Conservation (phyloP, 2,329 filamentous ascomycete genomes). For the Trichoderma guizhouense region DNA sequence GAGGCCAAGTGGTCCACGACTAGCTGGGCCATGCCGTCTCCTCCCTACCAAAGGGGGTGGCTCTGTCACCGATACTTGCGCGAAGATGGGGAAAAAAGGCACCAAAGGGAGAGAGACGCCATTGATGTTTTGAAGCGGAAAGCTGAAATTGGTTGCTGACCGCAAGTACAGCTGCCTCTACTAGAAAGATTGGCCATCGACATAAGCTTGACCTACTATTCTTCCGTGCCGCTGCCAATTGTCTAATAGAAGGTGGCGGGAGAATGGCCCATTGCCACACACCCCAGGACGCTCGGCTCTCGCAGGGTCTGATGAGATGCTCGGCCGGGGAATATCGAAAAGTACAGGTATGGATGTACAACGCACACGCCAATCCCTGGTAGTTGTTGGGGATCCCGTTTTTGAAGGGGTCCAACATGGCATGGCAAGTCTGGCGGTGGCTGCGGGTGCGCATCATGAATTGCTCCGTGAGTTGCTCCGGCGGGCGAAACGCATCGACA, state of each 20-base stretch:
- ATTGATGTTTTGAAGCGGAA: background rate
- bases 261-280: background rate
- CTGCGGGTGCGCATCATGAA: background rate
- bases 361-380: conserved; percentile 7
- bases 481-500: background rate
- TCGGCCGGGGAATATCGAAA: conserved; percentile 15
- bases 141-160: background rate
- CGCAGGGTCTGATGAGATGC: conserved; percentile 9
- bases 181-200: background rate
- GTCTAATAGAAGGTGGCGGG: background rate
- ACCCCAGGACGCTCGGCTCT: background rate
- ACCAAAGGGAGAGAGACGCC: background rate
- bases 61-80: background rate
- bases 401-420: background rate
- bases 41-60: background rate
- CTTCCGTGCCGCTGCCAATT: background rate
- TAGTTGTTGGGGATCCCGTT: background rate
- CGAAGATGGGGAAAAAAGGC: background rate
- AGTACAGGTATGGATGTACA: background rate
- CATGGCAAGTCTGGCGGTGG: background rate
- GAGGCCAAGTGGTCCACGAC: background rate
- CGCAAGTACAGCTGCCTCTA: background rate
- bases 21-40: background rate
- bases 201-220: background rate
- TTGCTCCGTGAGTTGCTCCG: background rate